Base-by-base conservation (phyloP, 495 filamentous ascomycete genomes). In the Hypoxylon lenormandii region DNA sequence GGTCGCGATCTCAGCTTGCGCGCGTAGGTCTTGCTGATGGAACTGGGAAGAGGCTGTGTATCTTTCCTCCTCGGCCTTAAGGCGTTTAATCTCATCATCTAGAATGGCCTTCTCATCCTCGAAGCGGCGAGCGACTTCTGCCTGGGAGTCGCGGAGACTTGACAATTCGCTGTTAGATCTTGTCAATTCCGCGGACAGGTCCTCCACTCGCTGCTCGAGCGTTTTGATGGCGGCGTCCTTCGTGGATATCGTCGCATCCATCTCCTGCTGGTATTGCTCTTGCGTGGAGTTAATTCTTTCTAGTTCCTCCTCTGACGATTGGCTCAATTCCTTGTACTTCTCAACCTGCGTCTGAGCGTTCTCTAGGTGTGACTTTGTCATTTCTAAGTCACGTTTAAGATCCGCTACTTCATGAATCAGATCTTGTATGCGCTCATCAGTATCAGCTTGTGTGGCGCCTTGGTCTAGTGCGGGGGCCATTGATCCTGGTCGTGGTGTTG, bases 1-100 rank as follows among this genome's bases (percentile, higher is more conserved):
- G 55, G 92, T 87, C 3, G 96, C 91, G 74, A 99, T 99, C 21
- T 93, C 89, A 19, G 94, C 93, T 78, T 99, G 96, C 0, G 91
- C 90, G 53, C 94, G 92, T 16, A 98, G 81, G 70, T 98, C 94
- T 56, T 94, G 91, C 77, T 94, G 91, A 74, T 95, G 90, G 77
- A 89, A 91, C 55, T 88, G 83, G n/a, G 90, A 88, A 21, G 91
- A 85, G 16, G 89, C 89, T 51, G 86, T 83, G 72, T 93, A 89
- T 51, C 92, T 85, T 69, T 96, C 91, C 66, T 89, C 89, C 61
- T 97, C 91, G 54, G 96, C 92, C 74, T 91, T 94, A 18, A 98
- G 78, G 36, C 92, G 86, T n/a, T 85, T 80, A 19, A 97, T 88
- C 60, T 97, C 91, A 2, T 86, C 78, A 72, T 94, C 89, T 4